A percentile compares a stretch with the other conserved stretches of the same genome.
phyloP scores from a whole-genome alignment of 805 yeast genomes.

The Monosporozyma yasuniensis region DNA sequence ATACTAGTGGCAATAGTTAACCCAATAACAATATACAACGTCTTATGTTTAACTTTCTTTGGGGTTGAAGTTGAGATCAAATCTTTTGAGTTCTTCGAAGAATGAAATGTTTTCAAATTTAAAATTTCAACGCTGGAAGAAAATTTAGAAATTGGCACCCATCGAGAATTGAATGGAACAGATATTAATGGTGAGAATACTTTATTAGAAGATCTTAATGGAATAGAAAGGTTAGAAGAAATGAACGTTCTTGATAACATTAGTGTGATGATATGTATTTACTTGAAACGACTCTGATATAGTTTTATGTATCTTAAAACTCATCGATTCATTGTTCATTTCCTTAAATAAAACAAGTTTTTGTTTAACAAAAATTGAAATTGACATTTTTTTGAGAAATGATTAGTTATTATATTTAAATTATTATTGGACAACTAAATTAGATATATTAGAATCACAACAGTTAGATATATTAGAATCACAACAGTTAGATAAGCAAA shows the following conservation, averaged over 20 bases:
- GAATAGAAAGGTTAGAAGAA: neutral
- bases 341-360: neutral
- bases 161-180: neutral
- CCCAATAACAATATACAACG: neutral
- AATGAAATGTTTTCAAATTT: neutral
- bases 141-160: neutral
- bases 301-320: no score
- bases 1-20: neutral
- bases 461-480: no score
- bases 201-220: neutral
- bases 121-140: neutral
- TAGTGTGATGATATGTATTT: no score
- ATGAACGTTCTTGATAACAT: no score
- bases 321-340: neutral
- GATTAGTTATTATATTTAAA: no score
- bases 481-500: no score
- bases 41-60: neutral
- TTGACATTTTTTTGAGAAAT: no score
- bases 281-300: no score
- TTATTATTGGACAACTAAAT: no score
- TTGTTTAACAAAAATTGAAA: neutral
- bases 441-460: no score
- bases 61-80: neutral
- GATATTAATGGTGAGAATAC: no score
- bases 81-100: neutral